These are phyloP conservation scores for Tolypocladium nubicola DNA, from an alignment of 2,329 filamentous ascomycete species.

Conservation along the genomic window DNA sequence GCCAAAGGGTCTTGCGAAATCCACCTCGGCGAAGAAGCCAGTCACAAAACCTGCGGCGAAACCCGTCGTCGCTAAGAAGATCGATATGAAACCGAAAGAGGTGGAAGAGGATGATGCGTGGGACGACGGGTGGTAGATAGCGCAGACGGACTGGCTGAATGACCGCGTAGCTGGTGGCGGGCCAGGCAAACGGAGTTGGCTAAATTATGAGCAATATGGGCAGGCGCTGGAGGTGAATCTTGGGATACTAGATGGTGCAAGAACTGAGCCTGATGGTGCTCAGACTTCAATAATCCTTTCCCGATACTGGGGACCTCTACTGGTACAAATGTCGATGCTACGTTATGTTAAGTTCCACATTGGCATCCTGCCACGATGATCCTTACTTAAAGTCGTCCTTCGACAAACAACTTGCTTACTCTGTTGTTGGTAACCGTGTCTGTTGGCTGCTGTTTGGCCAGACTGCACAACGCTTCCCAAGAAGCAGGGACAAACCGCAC, in stretches of 20 bases:
- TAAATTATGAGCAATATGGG: not conserved
- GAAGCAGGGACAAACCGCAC: not conserved
- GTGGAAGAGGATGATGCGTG: constrained; percentile 49
- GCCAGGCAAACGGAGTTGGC: not conserved
- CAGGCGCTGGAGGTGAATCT: not conserved
- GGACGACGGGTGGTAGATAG: constrained; percentile 51
- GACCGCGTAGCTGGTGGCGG: not conserved
- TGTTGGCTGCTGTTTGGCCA: not conserved
- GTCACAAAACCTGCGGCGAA: constrained; percentile 1
- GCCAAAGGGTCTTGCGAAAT: constrained; percentile 74
- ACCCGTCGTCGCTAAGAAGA: constrained; percentile 46
- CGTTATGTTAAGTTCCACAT: not conserved
- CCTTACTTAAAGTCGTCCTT: not conserved
- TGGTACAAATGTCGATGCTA: not conserved
- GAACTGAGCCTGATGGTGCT: not conserved
- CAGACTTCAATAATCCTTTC: not conserved
- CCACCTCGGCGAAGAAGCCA: constrained; percentile 31
- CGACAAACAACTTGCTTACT: not conserved
- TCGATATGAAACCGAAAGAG: constrained; percentile 56
- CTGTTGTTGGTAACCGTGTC: not conserved
- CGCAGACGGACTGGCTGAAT: not conserved
- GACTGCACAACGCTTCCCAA: not conserved
- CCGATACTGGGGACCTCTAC: not conserved
- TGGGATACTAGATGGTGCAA: constrained; percentile 1
- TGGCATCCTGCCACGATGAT: not conserved